These are phyloP conservation scores for Calonectria leucothoes DNA, from an alignment of 2,329 filamentous ascomycete genomes.

Conservation along the genomic window DNA sequence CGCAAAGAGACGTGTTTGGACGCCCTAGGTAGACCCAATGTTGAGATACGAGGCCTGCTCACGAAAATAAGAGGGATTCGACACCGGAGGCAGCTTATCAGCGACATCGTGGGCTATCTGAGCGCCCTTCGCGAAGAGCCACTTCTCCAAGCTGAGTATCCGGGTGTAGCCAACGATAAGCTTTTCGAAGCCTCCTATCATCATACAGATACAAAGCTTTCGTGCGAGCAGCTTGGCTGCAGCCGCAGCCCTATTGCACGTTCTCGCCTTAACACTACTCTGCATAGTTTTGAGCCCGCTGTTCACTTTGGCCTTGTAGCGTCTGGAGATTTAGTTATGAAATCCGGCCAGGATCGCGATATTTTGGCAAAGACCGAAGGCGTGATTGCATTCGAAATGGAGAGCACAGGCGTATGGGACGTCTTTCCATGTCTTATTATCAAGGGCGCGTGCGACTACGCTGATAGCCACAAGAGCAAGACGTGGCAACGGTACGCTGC, in stretches of 20 bases:
- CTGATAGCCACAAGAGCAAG: constrained; percentile 50
- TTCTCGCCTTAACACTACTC: no score
- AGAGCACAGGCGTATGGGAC: constrained; percentile 46
- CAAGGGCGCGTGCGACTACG: constrained; percentile 53
- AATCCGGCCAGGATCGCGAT: constrained; percentile 49
- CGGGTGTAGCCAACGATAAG: background rate
- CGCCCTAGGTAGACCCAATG: constrained; percentile 30
- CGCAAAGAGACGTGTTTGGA: constrained; percentile 37
- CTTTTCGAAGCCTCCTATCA: background rate
- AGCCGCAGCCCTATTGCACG: no score
- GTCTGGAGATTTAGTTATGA: constrained; percentile 53
- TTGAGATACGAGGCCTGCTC: constrained; percentile 35
- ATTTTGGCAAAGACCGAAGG: constrained; percentile 38
- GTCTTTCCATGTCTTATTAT: constrained; percentile 48
- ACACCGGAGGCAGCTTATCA: constrained; percentile 5
- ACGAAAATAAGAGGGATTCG: constrained; percentile 32
- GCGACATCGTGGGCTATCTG: background rate
- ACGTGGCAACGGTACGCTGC: constrained; percentile 31
- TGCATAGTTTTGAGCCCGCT: no score
- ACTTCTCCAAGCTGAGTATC: background rate
- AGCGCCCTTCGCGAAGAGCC: background rate
- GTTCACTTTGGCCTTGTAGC: constrained; percentile 49
- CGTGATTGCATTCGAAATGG: constrained; percentile 51
- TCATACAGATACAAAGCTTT: background rate
- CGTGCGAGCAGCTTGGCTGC: no score